Evolutionary conservation across 306 rosid genomes (phyloP).

Genomic region (Senna siamea): DNA sequence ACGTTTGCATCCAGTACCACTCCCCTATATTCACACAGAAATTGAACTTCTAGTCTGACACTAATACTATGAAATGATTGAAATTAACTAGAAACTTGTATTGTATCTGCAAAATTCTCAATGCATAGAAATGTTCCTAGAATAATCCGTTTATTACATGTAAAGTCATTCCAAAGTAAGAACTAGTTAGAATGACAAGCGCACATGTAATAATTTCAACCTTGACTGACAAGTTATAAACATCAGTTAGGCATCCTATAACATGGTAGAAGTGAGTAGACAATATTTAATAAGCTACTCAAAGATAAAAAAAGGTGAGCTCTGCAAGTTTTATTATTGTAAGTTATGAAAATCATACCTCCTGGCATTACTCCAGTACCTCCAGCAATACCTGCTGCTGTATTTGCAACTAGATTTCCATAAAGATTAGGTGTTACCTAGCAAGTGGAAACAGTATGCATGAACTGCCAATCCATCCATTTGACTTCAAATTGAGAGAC

Average conservation of each 20-base stretch:
- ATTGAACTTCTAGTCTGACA: conserved; percentile 9
- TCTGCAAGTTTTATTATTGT: conserved; percentile 22
- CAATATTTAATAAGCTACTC: conserved; percentile 6
- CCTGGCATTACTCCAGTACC: conserved; percentile 99
- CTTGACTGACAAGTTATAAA: conserved; percentile 24
- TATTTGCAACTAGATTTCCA: conserved; percentile 94
- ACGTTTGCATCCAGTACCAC: not conserved
- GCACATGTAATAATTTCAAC: not conserved
- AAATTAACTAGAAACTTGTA: not conserved
- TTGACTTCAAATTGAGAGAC: not conserved
- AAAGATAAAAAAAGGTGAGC: conserved; percentile 10
- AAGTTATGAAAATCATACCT: conserved; percentile 51
- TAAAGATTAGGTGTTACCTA: conserved; percentile 98
- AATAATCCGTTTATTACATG: no score
- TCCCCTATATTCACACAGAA: conserved; percentile 6
- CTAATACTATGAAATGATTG: conserved; percentile 4
- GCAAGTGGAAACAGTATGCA: conserved; percentile 35
- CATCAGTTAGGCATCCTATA: not conserved
- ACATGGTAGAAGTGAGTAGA: not conserved
- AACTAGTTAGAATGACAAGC: conserved; percentile 7
- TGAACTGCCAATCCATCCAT: conserved; percentile 21
- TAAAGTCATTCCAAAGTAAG: no score
- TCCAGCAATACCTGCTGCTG: conserved; percentile 98
- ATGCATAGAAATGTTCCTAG: not conserved
- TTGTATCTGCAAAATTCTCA: not conserved